phyloP scores from a whole-genome alignment of 768 basidiomycete species.

The Mycena rosella region DNA sequence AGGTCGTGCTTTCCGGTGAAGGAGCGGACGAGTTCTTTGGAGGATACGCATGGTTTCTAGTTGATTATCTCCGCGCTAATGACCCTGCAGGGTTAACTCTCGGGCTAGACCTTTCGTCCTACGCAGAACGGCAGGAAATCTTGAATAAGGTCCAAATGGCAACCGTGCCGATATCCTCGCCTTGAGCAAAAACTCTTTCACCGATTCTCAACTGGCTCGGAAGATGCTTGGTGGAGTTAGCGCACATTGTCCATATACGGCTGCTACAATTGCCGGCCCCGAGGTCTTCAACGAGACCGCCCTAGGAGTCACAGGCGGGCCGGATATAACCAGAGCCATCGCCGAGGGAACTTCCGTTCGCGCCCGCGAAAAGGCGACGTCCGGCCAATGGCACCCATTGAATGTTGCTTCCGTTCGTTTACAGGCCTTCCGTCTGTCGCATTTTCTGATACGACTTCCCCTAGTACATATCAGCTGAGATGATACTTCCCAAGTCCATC shows the following conservation, averaged over 20 bases:
- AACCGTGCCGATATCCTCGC: slow-evolving; percentile 2
- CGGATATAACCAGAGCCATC: slow-evolving; percentile 15
- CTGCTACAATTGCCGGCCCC: neutral
- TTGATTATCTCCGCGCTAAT: slow-evolving; percentile 22
- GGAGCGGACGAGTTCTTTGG: slow-evolving; percentile 31
- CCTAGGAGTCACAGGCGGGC: slow-evolving; percentile 8
- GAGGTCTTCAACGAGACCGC: slow-evolving; percentile 8
- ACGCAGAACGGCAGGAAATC: slow-evolving; percentile 15
- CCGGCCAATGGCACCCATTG: slow-evolving; percentile 25
- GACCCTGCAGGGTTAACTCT: slow-evolving; percentile 21
- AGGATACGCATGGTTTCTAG: slow-evolving; percentile 23
- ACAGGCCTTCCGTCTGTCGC: neutral
- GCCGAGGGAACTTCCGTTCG: slow-evolving; percentile 7
- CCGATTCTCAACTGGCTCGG: slow-evolving; percentile 10
- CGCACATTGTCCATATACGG: slow-evolving; percentile 15
- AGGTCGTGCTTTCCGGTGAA: slow-evolving; percentile 32
- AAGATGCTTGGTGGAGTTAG: slow-evolving; percentile 23
- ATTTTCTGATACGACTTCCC: neutral
- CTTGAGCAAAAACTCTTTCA: slow-evolving; percentile 3
- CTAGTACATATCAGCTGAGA: slow-evolving; percentile 18
- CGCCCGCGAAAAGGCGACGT: slow-evolving; percentile 15
- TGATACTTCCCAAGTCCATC: slow-evolving; percentile 8
- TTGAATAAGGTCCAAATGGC: neutral
- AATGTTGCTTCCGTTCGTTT: slow-evolving; percentile 22
- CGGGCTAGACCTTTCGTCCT: slow-evolving; percentile 21